Percentiles rank a stretch among this genome's conserved stretches.
phyloP scores from a whole-genome alignment of 2,329 filamentous ascomycete genomes.

The Alternaria triticina region DNA sequence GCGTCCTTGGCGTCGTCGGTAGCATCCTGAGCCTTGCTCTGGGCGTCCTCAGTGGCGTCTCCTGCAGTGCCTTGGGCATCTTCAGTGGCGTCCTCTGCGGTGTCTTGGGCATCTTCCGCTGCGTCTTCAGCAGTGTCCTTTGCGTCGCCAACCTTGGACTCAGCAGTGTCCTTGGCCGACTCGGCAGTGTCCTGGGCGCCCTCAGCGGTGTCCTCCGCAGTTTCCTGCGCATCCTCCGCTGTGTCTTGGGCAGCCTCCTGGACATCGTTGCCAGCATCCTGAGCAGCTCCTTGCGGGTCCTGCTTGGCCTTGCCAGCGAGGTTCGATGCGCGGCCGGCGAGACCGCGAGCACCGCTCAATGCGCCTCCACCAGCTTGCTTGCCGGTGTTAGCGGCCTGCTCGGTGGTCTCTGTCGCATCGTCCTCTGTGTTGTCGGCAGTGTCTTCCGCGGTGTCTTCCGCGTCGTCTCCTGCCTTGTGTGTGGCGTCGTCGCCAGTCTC shows the following conservation, averaged over 20 bases:
- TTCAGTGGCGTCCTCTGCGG: constrained; percentile 38
- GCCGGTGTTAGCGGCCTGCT: constrained; percentile 43
- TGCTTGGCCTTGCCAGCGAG: constrained; percentile 53
- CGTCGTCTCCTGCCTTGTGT: constrained; percentile 55
- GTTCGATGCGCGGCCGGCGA: constrained; percentile 56
- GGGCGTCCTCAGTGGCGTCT: constrained; percentile 39
- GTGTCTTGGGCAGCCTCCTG: constrained; percentile 44
- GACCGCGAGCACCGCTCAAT: constrained; percentile 53
- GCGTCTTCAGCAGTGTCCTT: constrained; percentile 35
- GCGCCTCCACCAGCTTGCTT: constrained; percentile 48
- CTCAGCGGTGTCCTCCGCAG: constrained; percentile 42
- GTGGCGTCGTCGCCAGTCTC: constrained; percentile 48
- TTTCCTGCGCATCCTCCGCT: constrained; percentile 39
- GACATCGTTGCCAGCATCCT: constrained; percentile 46
- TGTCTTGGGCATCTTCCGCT: constrained; percentile 39
- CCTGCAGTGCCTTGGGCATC: constrained; percentile 38
- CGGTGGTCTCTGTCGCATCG: constrained; percentile 44
- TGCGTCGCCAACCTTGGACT: constrained; percentile 52
- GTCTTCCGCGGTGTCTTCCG: constrained; percentile 45
- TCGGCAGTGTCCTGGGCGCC: constrained; percentile 40
- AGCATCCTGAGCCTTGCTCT: constrained; percentile 33
- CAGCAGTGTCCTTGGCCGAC: constrained; percentile 43
- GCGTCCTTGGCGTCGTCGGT: constrained; percentile 34
- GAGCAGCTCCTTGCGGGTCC: constrained; percentile 46
- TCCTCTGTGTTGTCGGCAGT: constrained; percentile 51